Conservation (phyloP, 768 basidiomycete species). For the Saitozyma sp. region DNA sequence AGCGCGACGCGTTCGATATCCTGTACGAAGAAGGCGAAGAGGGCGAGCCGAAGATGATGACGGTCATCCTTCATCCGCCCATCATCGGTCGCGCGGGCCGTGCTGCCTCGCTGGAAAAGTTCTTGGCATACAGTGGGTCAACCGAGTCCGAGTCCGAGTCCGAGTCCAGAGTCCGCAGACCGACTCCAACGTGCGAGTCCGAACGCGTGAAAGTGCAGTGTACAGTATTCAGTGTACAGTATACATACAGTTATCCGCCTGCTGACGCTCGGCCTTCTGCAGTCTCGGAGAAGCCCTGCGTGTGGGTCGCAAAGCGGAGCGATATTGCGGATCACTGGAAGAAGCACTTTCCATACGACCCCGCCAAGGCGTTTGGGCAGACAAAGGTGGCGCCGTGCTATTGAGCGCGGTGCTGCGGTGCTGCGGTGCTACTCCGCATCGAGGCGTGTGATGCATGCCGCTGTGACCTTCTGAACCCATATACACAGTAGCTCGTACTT, state of each 20-base stretch:
- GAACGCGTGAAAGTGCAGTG: no score
- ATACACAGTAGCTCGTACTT: no score
- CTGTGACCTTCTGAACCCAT: no score
- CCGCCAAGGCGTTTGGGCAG: conserved; percentile 23
- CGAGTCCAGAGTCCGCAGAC: conserved; percentile 28
- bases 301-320: conserved; percentile 21
- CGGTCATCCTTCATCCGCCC: conserved; percentile 34
- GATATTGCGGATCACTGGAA: conserved; percentile 30
- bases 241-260: no score
- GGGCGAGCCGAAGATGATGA: conserved; percentile 33
- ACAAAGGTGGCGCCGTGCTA: conserved; percentile 11
- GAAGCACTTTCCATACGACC: conserved; percentile 24
- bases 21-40: conserved; percentile 28
- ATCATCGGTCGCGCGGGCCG: conserved; percentile 29
- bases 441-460: no score
- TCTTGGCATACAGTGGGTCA: conserved; percentile 16
- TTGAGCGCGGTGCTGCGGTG: no score
- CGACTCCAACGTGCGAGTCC: conserved; percentile 10
- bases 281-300: conserved; percentile 17
- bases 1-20: conserved; percentile 28
- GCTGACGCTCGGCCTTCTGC: no score
- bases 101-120: conserved; percentile 21
- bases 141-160: no score
- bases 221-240: no score
- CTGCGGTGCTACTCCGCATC: no score